Conservation (phyloP, 495 filamentous ascomycete species). For the Talaromyces proteolyticus region DNA sequence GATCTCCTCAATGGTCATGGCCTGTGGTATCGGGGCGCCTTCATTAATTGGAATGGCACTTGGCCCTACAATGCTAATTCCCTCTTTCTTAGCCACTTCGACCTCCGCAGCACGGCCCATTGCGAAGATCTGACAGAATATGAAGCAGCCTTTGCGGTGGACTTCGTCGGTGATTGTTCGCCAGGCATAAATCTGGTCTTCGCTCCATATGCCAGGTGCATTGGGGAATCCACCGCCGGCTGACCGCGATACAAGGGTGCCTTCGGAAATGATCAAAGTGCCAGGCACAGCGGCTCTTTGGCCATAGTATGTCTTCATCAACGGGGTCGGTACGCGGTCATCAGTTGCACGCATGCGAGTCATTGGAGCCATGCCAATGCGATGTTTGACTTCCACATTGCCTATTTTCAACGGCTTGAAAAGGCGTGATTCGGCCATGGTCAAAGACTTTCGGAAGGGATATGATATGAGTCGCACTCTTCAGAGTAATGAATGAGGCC, state of each 20-base stretch:
- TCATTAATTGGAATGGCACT: constrained; percentile 38
- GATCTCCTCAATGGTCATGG: constrained; percentile 53
- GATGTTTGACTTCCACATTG: constrained; percentile 33
- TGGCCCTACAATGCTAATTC: constrained; percentile 29
- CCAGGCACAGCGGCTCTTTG: constrained; percentile 45
- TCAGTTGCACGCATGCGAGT: constrained; percentile 42
- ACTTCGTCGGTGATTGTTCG: constrained; percentile 57
- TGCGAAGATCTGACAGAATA: constrained; percentile 64
- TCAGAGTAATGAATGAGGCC: too few species aligned
- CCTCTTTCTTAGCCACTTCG: constrained; percentile 7
- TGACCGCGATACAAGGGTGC: constrained; percentile 51
- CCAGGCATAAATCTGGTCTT: constrained; percentile 58
- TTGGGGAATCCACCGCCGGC: constrained; percentile 46
- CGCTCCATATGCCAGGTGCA: constrained; percentile 57
- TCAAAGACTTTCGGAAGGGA: too few species aligned
- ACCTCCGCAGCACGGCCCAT: constrained; percentile 51
- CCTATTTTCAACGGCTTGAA: constrained; percentile 48
- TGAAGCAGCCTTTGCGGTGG: constrained; percentile 56
- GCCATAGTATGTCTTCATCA: constrained; percentile 44
- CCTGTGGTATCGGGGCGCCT: constrained; percentile 31
- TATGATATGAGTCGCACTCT: too few species aligned
- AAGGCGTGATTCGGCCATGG: too few species aligned
- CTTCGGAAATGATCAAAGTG: constrained; percentile 53
- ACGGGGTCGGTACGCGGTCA: constrained; percentile 23
- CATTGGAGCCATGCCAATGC: constrained; percentile 45